Percentiles rank a stretch among this genome's conserved stretches.
Conservation (phyloP, 2,329 filamentous ascomycete genomes). For the Fusarium poae region DNA sequence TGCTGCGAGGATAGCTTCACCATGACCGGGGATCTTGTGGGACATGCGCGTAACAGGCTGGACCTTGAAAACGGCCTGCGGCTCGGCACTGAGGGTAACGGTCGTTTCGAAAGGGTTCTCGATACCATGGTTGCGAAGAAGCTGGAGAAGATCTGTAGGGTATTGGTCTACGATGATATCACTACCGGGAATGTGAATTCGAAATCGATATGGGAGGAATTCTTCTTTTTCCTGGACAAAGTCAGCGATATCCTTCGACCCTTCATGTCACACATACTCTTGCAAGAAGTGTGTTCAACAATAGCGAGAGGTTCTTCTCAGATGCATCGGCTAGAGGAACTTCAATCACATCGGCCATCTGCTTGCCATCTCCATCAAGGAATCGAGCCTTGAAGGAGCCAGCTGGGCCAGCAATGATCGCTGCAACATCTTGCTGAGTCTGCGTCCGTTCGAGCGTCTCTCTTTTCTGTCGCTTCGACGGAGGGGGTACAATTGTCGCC, state of each 20-base stretch:
- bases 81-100: constrained; percentile 71
- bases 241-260: constrained; percentile 8
- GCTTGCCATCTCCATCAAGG: constrained; percentile 81
- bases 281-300: constrained; percentile 86
- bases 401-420: constrained; percentile 71
- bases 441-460: constrained; percentile 78
- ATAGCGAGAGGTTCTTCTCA: constrained; percentile 88
- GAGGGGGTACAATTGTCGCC: constrained; percentile 86
- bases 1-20: constrained; percentile 87
- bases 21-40: constrained; percentile 89
- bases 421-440: constrained; percentile 79
- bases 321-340: constrained; percentile 87
- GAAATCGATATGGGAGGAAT: constrained; percentile 72
- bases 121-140: constrained; percentile 68
- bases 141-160: constrained; percentile 66
- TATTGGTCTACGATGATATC: constrained; percentile 68
- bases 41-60: constrained; percentile 92
- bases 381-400: constrained; percentile 90
- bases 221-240: constrained; percentile 65
- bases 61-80: constrained; percentile 94
- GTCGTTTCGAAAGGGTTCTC: constrained; percentile 70
- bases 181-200: constrained; percentile 68
- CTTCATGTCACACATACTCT: constrained; percentile 64
- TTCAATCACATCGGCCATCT: constrained; percentile 76
- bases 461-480: constrained; percentile 87